Evolutionary conservation across 1,139 yeast species (phyloP).

Genomic region (Kodamaea sp.): DNA sequence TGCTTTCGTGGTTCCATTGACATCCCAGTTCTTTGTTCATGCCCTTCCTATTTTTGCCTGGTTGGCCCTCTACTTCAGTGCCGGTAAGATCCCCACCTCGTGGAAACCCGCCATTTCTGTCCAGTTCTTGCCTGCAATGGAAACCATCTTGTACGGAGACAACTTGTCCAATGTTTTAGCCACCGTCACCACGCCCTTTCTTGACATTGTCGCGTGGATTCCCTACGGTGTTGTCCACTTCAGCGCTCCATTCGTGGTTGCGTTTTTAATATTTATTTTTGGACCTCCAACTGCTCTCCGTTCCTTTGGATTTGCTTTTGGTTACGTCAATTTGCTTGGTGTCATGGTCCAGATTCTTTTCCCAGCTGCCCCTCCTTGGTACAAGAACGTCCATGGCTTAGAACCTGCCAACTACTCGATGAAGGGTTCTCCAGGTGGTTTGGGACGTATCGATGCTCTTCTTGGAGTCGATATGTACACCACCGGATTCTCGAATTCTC

Average conservation of each 20-base stretch:
- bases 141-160: slow-evolving; percentile 92
- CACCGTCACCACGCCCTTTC: slow-evolving; percentile 60
- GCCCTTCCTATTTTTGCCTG: slow-evolving; percentile 88
- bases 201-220: slow-evolving; percentile 90
- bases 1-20: slow-evolving; percentile 63
- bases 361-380: slow-evolving; percentile 99
- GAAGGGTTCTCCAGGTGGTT: slow-evolving; percentile 96
- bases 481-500: slow-evolving; percentile 82
- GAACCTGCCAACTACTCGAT: slow-evolving; percentile 89
- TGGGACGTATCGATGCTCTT: slow-evolving; percentile 80
- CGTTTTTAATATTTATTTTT: slow-evolving; percentile 75
- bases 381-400: slow-evolving; percentile 80
- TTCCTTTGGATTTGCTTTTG: slow-evolving; percentile 91
- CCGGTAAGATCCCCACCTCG: slow-evolving; percentile 71
- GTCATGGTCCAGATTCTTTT: slow-evolving; percentile 77
- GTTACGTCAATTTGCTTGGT: slow-evolving; percentile 92
- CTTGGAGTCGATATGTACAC: slow-evolving; percentile 86
- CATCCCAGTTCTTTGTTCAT: slow-evolving; percentile 82
- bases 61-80: slow-evolving; percentile 81
- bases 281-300: slow-evolving; percentile 92
- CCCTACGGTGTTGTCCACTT: slow-evolving; percentile 95
- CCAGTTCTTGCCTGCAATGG: slow-evolving; percentile 89
- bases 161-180: slow-evolving; percentile 87
- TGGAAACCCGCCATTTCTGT: slow-evolving; percentile 92
- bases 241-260: slow-evolving; percentile 85